These are phyloP conservation scores for Diversispora eburnea DNA, from an alignment of 192 early-diverging fungal genomes.

Conservation along the genomic window DNA sequence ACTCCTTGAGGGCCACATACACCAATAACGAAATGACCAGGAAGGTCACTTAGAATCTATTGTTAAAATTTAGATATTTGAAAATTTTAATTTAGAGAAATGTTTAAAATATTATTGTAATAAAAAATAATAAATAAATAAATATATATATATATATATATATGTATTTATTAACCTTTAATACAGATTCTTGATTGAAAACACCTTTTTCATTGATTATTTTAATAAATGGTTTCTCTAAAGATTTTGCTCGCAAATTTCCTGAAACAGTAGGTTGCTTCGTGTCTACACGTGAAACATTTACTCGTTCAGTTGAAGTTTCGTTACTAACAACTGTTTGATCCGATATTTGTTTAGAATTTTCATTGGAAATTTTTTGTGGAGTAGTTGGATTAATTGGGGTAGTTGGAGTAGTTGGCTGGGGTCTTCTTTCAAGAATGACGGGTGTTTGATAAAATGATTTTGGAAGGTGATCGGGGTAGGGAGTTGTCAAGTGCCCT, in stretches of 20 bases:
- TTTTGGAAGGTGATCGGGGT: constrained; percentile 22
- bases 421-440: constrained; percentile 21
- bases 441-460: constrained; percentile 28
- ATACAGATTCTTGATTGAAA: constrained; percentile 21
- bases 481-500: constrained; percentile 18
- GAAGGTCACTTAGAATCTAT: constrained; percentile 47
- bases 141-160: neutral
- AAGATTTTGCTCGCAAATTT: neutral
- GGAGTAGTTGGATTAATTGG: neutral
- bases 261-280: neutral
- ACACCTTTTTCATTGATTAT: constrained; percentile 25
- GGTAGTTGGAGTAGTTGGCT: neutral
- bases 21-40: constrained; percentile 64
- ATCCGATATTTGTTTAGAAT: neutral
- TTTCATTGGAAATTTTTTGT: neutral
- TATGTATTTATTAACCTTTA: constrained; percentile 11
- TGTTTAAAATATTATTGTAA: too few species aligned
- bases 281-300: constrained; percentile 4
- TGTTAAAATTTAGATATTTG: neutral
- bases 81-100: neutral
- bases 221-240: constrained; percentile 24
- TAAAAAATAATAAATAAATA: neutral
- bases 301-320: neutral
- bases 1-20: constrained; percentile 58
- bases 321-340: neutral